Base-by-base conservation (phyloP, 2,329 filamentous ascomycete genomes). In the Monilinia laxa region DNA sequence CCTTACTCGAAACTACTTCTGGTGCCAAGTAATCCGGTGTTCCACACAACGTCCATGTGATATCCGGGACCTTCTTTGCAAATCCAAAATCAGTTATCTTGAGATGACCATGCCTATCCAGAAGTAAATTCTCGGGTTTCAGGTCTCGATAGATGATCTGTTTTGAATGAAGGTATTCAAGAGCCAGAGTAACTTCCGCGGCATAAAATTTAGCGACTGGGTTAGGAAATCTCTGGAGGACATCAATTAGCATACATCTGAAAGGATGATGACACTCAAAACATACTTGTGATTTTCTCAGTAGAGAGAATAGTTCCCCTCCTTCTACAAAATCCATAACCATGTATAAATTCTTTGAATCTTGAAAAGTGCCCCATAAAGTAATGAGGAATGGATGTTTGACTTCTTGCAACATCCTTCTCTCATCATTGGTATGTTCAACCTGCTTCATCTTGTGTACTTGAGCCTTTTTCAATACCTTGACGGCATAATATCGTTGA, bases 391-490 rank as follows among this genome's bases (percentile, higher is more conserved):
- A 99, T 16, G 95, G 93, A 80, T 99, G 94, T 79, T 97, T 96
- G 78, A 98, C 95, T 78, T 96, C 91, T 77, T 92, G 91, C 75
- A 99, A 82, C 95, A 99, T 99, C 74, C 87, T 88, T 72, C 95
- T 86, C 82, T 99, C 95, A 79, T 99, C 95, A 76, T 99, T 99
- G 72, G 95, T 99, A 81, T 99, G 95, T 80, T 99, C 95, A 68
- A 99, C 93, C 80, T 99, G 95, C 86, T 99, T 99, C 95, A 99
- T 98, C 83, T 97, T 97, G 79, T 99, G 93, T 65, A 99, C 94
- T 81, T 99, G 95, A 59, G 89, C 89, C 85, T 99, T 99, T 80
- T 99, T 99, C 80, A 99, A 82, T 71, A 99, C 95, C 82, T 99
- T 99, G 80, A 99, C 90, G 56, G 95, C 95, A 80, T 99, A 99